phyloP scores from a whole-genome alignment of 2,329 filamentous ascomycete species.

The Calonectria naviculata region DNA sequence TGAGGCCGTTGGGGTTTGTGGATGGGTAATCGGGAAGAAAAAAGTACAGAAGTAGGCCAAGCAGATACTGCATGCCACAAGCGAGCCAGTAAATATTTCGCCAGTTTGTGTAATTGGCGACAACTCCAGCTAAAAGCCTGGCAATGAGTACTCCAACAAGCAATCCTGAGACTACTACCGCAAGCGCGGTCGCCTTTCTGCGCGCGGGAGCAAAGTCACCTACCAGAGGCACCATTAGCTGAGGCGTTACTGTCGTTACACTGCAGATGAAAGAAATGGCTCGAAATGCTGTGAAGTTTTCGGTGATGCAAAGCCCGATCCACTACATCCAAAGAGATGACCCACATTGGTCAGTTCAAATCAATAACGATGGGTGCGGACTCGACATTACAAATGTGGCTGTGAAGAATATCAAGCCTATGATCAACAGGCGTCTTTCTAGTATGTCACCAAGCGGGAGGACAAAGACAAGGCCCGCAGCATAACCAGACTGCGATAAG shows the following conservation, averaged over 20 bases:
- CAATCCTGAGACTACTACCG: slow-evolving; percentile 80
- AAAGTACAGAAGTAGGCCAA: slow-evolving; percentile 73
- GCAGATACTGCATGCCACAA: slow-evolving; percentile 75
- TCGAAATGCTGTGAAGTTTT: slow-evolving; percentile 71
- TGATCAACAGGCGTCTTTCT: slow-evolving; percentile 74
- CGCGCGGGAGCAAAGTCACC: slow-evolving; percentile 80
- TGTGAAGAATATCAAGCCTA: slow-evolving; percentile 74
- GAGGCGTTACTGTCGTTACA: slow-evolving; percentile 81
- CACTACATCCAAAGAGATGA: slow-evolving; percentile 53
- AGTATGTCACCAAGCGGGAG: slow-evolving; percentile 81
- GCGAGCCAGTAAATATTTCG: slow-evolving; percentile 83
- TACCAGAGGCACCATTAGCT: slow-evolving; percentile 83
- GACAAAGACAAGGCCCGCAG: slow-evolving; percentile 76
- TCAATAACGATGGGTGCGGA: too few species aligned
- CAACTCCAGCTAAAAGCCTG: slow-evolving; percentile 78
- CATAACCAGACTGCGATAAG: slow-evolving; percentile 83
- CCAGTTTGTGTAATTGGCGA: slow-evolving; percentile 81
- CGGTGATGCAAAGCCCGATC: slow-evolving; percentile 78
- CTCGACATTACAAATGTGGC: slow-evolving; percentile 69
- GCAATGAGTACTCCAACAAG: slow-evolving; percentile 82
- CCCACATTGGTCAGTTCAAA: too few species aligned
- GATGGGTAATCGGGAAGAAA: slow-evolving; percentile 86
- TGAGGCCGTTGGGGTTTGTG: slow-evolving; percentile 73
- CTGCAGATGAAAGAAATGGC: slow-evolving; percentile 78
- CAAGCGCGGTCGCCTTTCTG: slow-evolving; percentile 75